Conservation (phyloP, 31 red algal genomes). For the Odonthalia washingtoniensis region DNA sequence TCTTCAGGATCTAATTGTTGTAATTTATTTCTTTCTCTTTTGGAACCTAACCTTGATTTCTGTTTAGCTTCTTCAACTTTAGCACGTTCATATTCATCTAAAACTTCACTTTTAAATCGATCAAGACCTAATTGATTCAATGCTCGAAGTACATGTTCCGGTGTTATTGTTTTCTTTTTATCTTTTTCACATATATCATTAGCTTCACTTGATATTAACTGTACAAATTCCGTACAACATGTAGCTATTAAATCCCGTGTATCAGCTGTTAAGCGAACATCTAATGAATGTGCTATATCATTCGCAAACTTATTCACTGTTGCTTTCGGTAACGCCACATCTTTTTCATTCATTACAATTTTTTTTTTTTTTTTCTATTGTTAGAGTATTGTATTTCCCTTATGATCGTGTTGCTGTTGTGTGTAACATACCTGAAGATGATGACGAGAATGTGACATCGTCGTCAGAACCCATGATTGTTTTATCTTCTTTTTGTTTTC, state of each 20-base stretch:
- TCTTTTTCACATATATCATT: slow-evolving; percentile 94
- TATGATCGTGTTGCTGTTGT: not conserved
- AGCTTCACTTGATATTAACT: slow-evolving; percentile 83
- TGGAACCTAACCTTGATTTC: slow-evolving; percentile 37
- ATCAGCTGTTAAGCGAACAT: slow-evolving; percentile 78
- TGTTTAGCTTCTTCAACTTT: slow-evolving; percentile 64
- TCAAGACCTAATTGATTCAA: slow-evolving; percentile 78
- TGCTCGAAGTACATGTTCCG: slow-evolving; percentile 86
- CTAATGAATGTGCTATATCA: slow-evolving; percentile 64
- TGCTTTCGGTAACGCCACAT: slow-evolving; percentile 90
- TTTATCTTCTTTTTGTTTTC: too few species aligned
- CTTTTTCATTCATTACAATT: not conserved
- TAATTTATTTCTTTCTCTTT: slow-evolving; percentile 47
- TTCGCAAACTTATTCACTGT: slow-evolving; percentile 98
- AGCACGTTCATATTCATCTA: slow-evolving; percentile 65
- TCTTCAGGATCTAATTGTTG: slow-evolving; percentile 51
- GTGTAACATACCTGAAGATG: not conserved
- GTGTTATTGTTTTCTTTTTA: slow-evolving; percentile 89
- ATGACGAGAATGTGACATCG: not conserved
- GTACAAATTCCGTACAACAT: slow-evolving; percentile 92
- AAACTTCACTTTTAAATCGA: slow-evolving; percentile 57
- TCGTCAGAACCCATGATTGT: not conserved
- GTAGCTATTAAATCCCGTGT: slow-evolving; percentile 82
- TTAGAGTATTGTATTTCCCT: not conserved
- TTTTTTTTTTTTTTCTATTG: not conserved